Conservation (phyloP, 306 rosid genomes). For the Dalbergia oliveri region DNA sequence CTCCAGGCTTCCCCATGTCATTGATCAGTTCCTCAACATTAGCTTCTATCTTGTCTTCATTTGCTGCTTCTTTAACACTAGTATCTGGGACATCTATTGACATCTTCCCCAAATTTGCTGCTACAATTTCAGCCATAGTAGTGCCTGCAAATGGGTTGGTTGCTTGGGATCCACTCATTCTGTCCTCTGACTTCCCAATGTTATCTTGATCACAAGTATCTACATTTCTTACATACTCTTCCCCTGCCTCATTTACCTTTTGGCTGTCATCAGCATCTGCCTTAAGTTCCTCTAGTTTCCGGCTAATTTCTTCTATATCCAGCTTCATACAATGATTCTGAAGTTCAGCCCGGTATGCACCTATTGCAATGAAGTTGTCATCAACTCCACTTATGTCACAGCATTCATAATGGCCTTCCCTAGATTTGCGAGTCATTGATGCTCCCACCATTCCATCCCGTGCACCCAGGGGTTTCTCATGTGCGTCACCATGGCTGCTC, state of each 20-base stretch:
- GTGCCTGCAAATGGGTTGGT: slow-evolving; percentile 20
- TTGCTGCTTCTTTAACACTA: not conserved
- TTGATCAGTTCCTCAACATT: slow-evolving; percentile 9
- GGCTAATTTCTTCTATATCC: slow-evolving; percentile 70
- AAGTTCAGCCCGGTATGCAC: slow-evolving; percentile 52
- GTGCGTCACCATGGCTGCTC: slow-evolving; percentile 43
- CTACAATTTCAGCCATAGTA: not conserved
- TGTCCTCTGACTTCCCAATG: slow-evolving; percentile 32
- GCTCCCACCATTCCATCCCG: slow-evolving; percentile 54
- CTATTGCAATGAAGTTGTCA: slow-evolving; percentile 46
- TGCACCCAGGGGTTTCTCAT: no score
- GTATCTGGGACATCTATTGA: not conserved
- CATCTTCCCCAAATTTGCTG: slow-evolving; percentile 41
- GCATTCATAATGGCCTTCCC: slow-evolving; percentile 39
- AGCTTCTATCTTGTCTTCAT: slow-evolving; percentile 3
- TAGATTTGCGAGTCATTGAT: slow-evolving; percentile 43
- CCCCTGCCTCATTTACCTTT: slow-evolving; percentile 35
- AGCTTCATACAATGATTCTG: slow-evolving; percentile 56
- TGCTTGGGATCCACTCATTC: not conserved
- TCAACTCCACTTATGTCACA: slow-evolving; percentile 42
- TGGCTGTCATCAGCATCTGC: slow-evolving; percentile 36
- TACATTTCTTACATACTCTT: slow-evolving; percentile 8
- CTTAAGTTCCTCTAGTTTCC: slow-evolving; percentile 56
- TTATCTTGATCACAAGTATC: slow-evolving; percentile 38
- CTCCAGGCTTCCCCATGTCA: slow-evolving; percentile 29